Evolutionary conservation across 371 early-diverging fungal genomes (phyloP).

Genomic region (Rhizopus arrhizus): DNA sequence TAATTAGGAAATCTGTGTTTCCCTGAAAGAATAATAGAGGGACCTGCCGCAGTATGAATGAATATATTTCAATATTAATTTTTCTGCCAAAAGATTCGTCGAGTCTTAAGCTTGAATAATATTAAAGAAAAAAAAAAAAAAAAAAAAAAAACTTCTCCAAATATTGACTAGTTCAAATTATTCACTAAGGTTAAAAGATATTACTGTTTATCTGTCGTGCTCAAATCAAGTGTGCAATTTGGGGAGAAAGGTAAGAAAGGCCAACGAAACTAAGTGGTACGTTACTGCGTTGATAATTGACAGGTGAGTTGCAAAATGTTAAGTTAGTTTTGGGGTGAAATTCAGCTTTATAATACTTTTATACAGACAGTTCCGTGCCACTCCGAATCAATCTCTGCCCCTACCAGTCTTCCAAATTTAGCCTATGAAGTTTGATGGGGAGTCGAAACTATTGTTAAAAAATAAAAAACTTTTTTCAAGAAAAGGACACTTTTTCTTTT

Average conservation of each 20-base stretch:
- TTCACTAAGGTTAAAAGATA: too few species aligned
- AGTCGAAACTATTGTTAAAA: conserved; percentile 14
- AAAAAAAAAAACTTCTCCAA: too few species aligned
- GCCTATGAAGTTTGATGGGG: conserved; percentile 31
- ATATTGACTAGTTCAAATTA: too few species aligned
- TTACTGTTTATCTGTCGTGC: too few species aligned
- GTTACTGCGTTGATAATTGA: conserved; percentile 11
- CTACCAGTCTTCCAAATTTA: conserved; percentile 32
- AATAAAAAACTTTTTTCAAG: conserved; percentile 11
- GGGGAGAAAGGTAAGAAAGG: conserved; percentile 12
- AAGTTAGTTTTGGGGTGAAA: conserved; percentile 27
- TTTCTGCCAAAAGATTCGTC: too few species aligned
- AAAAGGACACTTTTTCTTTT: conserved; percentile 10
- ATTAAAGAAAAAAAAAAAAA: too few species aligned
- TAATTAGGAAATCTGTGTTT: too few species aligned
- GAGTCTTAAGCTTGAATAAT: too few species aligned
- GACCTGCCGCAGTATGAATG: too few species aligned
- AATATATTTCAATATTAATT: too few species aligned
- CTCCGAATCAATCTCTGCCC: conserved; percentile 34
- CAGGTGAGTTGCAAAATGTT: conserved; percentile 10
- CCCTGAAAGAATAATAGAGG: too few species aligned
- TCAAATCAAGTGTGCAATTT: conserved; percentile 17
- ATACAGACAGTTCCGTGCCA: conserved; percentile 25
- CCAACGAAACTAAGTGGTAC: not conserved
- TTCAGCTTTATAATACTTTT: conserved; percentile 24